These are phyloP conservation scores for Albophoma yamanashiensis DNA, from an alignment of 2,329 filamentous ascomycete species.

Conservation along the genomic window DNA sequence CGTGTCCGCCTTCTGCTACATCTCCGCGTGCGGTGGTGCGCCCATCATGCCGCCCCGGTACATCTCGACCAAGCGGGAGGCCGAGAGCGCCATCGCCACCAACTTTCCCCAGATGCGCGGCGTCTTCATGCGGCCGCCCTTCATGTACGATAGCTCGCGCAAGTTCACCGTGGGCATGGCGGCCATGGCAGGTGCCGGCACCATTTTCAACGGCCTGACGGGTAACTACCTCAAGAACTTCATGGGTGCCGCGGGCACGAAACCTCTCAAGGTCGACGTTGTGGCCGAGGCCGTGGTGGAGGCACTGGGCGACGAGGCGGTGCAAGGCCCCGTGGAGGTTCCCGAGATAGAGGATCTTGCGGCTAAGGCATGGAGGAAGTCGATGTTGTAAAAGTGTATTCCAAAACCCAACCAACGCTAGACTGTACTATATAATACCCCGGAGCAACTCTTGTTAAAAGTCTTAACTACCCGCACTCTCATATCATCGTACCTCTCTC, in stretches of 20 bases:
- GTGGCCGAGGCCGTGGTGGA: conserved; percentile 88
- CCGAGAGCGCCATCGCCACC: conserved; percentile 64
- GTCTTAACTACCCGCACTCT: background rate
- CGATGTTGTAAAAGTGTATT: conserved; percentile 59
- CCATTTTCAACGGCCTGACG: conserved; percentile 65
- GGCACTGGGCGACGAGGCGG: conserved; percentile 62
- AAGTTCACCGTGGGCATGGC: conserved; percentile 79
- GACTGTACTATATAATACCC: conserved; percentile 24
- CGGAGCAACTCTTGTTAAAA: background rate
- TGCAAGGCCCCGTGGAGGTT: conserved; percentile 68
- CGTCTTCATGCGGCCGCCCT: conserved; percentile 75
- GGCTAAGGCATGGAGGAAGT: conserved; percentile 75
- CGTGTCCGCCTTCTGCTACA: conserved; percentile 67
- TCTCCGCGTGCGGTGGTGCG: conserved; percentile 79
- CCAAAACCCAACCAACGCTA: conserved; percentile 11
- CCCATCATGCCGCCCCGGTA: conserved; percentile 79
- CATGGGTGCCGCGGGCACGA: conserved; percentile 73
- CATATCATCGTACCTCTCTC: conserved; percentile 94
- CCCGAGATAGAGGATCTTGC: conserved; percentile 73
- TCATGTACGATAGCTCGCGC: conserved; percentile 80
- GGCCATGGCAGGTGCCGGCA: conserved; percentile 61
- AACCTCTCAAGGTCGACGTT: conserved; percentile 77
- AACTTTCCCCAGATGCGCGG: conserved; percentile 66
- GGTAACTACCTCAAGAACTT: conserved; percentile 66
- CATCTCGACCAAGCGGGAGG: conserved; percentile 84